phyloP scores from a whole-genome alignment of 257 asterid species.

The Solanum infundibuliforme region DNA sequence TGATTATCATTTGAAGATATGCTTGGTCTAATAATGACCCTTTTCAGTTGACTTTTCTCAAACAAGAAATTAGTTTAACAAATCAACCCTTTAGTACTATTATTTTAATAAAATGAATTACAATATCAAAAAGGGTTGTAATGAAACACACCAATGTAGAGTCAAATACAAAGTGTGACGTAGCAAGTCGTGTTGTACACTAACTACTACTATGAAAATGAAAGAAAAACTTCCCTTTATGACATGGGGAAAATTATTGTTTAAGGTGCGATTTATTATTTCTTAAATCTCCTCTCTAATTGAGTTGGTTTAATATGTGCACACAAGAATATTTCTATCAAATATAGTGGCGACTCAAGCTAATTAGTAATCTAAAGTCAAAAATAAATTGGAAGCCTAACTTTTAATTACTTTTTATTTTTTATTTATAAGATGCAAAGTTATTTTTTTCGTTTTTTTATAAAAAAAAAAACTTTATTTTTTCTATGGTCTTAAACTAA shows the following conservation, averaged over 20 bases:
- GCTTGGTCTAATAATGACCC: background rate
- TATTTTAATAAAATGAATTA: background rate
- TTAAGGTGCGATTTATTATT: background rate
- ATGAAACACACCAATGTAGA: background rate
- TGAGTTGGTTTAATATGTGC: background rate
- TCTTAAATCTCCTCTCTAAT: background rate
- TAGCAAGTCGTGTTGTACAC: background rate
- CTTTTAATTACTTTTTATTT: no score
- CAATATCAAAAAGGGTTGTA: background rate
- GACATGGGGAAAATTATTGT: background rate
- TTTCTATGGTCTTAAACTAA: no score
- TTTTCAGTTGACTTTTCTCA: background rate
- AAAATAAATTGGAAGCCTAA: no score
- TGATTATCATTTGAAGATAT: background rate
- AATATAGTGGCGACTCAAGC: no score
- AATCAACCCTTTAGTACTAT: background rate
- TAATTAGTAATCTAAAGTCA: no score
- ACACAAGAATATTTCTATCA: background rate
- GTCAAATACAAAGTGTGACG: background rate
- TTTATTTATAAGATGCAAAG: no score
- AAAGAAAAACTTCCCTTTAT: background rate
- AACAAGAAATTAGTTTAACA: background rate
- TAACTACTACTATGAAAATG: background rate
- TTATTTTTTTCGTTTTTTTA: no score
- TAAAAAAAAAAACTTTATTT: no score